Conservation (phyloP, 345 rosid species). For the Eucalyptus guilfoylei region DNA sequence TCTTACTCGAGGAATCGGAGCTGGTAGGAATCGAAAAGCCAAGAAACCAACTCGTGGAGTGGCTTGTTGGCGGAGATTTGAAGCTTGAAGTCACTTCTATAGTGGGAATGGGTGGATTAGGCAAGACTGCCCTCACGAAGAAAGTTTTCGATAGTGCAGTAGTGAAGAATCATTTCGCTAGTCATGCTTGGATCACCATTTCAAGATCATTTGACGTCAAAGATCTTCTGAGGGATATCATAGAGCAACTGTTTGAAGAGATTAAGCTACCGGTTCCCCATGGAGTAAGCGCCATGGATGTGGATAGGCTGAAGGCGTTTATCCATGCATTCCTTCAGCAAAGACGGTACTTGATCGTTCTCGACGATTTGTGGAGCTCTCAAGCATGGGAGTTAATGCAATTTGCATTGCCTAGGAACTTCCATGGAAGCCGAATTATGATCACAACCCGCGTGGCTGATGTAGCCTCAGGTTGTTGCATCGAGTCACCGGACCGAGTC, state of each 20-base stretch:
- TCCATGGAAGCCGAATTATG: not conserved
- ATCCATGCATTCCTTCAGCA: not conserved
- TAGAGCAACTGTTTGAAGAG: not conserved
- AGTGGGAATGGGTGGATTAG: conserved; percentile 7
- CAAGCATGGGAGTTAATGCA: not conserved
- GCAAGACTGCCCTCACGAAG: conserved; percentile 6
- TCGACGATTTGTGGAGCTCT: not conserved
- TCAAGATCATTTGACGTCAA: not conserved
- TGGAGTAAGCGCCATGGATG: not conserved
- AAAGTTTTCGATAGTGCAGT: not conserved
- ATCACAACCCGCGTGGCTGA: not conserved
- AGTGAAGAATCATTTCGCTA: not conserved
- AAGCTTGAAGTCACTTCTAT: not conserved
- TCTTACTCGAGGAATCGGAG: not conserved
- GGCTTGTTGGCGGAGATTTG: not conserved
- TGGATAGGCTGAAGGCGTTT: not conserved
- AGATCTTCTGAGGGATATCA: not conserved
- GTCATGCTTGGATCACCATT: conserved; percentile 1
- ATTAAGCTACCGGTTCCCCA: not conserved
- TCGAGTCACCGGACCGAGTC: not conserved
- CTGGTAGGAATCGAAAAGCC: conserved; percentile 1
- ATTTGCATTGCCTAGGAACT: not conserved
- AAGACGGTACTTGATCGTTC: not conserved
- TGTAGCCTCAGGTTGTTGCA: not conserved
- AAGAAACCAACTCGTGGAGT: not conserved